phyloP scores from a whole-genome alignment of 1,139 yeast species.

The Saccharomyces hybrid region DNA sequence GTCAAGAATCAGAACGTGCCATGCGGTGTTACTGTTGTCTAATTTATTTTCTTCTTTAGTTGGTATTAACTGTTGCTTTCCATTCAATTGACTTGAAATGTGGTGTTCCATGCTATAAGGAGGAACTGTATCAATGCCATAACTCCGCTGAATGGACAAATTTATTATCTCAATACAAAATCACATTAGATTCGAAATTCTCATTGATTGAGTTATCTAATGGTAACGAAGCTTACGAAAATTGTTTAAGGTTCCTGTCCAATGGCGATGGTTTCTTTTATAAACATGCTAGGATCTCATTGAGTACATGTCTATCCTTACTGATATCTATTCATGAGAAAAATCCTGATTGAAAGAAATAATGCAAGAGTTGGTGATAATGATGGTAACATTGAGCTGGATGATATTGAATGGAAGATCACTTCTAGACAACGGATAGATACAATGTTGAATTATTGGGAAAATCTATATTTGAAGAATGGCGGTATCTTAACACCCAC shows the following conservation, averaged over 20 bases:
- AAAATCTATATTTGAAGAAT: constrained; percentile 47
- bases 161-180: constrained; percentile 31
- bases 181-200: constrained; percentile 42
- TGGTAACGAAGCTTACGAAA: constrained; percentile 45
- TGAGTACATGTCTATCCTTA: constrained; percentile 54
- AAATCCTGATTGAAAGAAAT: constrained; percentile 47
- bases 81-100: constrained; percentile 54
- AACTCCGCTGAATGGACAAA: constrained; percentile 53
- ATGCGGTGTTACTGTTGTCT: constrained; percentile 66
- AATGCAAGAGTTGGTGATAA: constrained; percentile 23
- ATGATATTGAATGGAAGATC: constrained; percentile 54
- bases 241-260: constrained; percentile 43
- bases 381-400: constrained; percentile 31
- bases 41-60: constrained; percentile 62
- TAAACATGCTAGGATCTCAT: constrained; percentile 39
- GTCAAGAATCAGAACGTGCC: constrained; percentile 78
- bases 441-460: constrained; percentile 57
- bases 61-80: constrained; percentile 52
- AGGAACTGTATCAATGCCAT: constrained; percentile 61
- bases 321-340: constrained; percentile 69
- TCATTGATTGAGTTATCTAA: constrained; percentile 50
- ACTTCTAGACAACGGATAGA: constrained; percentile 51
- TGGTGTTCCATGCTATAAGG: constrained; percentile 62
- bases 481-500: constrained; percentile 55
- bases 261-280: constrained; percentile 36